Percentiles rank a stretch among this genome's conserved stretches.
Conservation (phyloP, 495 filamentous ascomycete genomes). For the Tetracladium marchalianum region DNA sequence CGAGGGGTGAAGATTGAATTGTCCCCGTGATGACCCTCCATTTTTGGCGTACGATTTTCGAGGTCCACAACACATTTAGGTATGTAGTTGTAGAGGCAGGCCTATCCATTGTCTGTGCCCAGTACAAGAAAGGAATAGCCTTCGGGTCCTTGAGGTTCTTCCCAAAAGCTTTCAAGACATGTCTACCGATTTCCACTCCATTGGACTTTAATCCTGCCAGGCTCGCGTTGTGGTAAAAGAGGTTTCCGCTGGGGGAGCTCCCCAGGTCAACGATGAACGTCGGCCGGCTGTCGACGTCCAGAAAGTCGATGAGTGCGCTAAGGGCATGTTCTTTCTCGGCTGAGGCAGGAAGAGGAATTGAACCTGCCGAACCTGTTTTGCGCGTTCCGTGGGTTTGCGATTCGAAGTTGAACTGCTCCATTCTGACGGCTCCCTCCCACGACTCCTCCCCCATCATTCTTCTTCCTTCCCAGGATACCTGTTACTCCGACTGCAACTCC, state of each 20-base stretch:
- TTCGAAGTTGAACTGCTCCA: background rate
- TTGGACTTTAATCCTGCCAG: background rate
- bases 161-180: background rate
- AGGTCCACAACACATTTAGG: slow-evolving; percentile 2
- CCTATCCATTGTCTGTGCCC: slow-evolving; percentile 2
- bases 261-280: slow-evolving; percentile 8
- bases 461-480: background rate
- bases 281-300: slow-evolving; percentile 9
- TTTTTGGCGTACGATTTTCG: slow-evolving; percentile 5
- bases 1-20: background rate
- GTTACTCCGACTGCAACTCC: background rate
- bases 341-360: background rate
- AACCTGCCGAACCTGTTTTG: background rate
- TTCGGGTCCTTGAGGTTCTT: background rate
- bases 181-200: background rate
- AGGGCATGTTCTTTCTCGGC: background rate
- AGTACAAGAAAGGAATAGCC: background rate
- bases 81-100: background rate
- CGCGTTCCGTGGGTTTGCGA: background rate
- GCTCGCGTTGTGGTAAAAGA: slow-evolving; percentile 7
- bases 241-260: background rate
- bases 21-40: slow-evolving; percentile 9
- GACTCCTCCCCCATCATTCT: background rate
- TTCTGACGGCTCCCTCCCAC: background rate
- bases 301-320: slow-evolving; percentile 4